phyloP scores from a whole-genome alignment of 306 rosid genomes.

The Medicago lupulina region DNA sequence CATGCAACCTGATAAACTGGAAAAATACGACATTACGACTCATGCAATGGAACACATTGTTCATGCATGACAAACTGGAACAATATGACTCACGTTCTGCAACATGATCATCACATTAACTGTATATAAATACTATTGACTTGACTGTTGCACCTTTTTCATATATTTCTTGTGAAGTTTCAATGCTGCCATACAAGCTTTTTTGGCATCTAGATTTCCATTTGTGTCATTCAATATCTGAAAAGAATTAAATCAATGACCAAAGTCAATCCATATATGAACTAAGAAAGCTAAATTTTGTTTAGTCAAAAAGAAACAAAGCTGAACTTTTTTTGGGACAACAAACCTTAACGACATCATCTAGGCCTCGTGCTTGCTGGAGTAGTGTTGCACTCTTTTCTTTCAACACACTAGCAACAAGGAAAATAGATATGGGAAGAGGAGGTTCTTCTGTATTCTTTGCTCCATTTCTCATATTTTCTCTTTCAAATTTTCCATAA shows the following conservation, averaged over 20 bases:
- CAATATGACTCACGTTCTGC: background rate
- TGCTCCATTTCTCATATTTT: constrained; percentile 65
- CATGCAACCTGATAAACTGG: too few species aligned
- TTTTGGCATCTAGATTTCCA: constrained; percentile 95
- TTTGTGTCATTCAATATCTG: constrained; percentile 93
- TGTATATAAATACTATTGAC: background rate
- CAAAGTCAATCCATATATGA: background rate
- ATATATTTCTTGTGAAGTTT: constrained; percentile 95
- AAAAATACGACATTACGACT: too few species aligned
- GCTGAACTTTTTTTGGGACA: too few species aligned
- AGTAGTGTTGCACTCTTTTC: constrained; percentile 85
- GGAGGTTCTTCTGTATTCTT: constrained; percentile 59
- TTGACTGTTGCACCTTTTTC: constrained; percentile 65
- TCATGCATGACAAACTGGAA: background rate
- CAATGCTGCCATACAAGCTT: constrained; percentile 90
- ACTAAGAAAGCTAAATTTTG: background rate
- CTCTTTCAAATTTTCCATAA: constrained; percentile 90
- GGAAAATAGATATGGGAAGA: constrained; percentile 92
- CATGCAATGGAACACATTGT: too few species aligned
- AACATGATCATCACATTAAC: background rate
- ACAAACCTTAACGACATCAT: constrained; percentile 94
- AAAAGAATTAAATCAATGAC: constrained; percentile 10
- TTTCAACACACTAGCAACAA: constrained; percentile 93
- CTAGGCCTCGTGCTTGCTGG: constrained; percentile 86
- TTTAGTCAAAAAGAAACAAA: background rate